Evolutionary conservation across 2,329 filamentous ascomycete species (phyloP).

Genomic region (Gliomastix tumulicola): DNA sequence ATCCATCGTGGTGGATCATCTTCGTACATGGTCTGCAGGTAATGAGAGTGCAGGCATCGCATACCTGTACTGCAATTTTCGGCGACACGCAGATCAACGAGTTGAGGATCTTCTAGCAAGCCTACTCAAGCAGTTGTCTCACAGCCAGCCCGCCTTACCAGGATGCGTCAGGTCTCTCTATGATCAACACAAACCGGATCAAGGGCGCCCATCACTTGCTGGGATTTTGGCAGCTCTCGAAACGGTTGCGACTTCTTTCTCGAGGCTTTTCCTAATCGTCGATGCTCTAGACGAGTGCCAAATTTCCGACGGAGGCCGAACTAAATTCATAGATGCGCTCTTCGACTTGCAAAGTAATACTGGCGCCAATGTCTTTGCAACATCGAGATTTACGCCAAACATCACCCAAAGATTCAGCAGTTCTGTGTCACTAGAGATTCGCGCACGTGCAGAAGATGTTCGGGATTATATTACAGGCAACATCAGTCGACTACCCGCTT

Average conservation of each 20-base stretch:
- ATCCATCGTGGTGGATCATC: conserved; percentile 31
- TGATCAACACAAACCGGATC: conserved; percentile 6
- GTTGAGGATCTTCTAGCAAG: conserved; percentile 18
- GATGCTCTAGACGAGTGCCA: conserved; percentile 17
- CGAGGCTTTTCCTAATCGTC: conserved; percentile 7
- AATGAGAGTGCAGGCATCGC: conserved; percentile 24
- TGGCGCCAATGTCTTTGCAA: conserved; percentile 10
- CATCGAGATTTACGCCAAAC: conserved; percentile 10
- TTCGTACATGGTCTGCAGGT: conserved; percentile 14
- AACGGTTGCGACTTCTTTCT: neutral
- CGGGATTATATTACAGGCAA: conserved; percentile 3
- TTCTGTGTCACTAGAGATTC: conserved; percentile 4
- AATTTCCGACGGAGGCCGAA: neutral
- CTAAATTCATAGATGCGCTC: conserved; percentile 3
- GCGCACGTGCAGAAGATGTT: conserved; percentile 8
- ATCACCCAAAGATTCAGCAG: conserved; percentile 5
- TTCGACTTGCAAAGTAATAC: neutral
- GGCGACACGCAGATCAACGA: conserved; percentile 26
- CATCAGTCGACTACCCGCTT: conserved; percentile 1
- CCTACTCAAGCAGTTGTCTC: conserved; percentile 27
- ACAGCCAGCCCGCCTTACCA: conserved; percentile 14
- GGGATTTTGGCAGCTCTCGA: conserved; percentile 4
- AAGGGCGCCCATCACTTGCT: neutral
- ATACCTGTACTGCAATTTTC: conserved; percentile 39
- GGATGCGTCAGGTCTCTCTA: conserved; percentile 18